Evolutionary conservation across 1,284 basidiomycete genomes (phyloP), one percentile per base, ranked within the genome.

Genomic region (Sutorius eximius): DNA sequence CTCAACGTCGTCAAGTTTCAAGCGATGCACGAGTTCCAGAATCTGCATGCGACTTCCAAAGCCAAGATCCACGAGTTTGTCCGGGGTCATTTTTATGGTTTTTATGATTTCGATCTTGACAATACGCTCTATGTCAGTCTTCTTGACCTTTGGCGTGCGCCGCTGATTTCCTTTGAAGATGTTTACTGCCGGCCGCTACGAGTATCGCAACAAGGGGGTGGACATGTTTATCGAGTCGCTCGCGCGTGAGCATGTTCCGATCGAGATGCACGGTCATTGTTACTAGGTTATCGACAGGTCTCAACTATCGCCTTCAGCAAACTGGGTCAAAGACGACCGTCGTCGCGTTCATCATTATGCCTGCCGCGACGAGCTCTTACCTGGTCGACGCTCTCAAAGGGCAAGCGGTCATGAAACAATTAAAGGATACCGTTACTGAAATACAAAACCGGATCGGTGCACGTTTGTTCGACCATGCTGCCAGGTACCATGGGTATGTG

Each of bases 201-300:
- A 99, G 74, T 98, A 97, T 75, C 84, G 96, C 45, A 99, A 99
- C 81, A 99, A 99, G 80, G 96, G 96, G 63, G 94, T 98, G 42
- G 96, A 99, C 73, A 97, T 99, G 95, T 99, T 98, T 73, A 95
- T 99, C 67, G 96, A 99, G 76, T 85, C 91, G 29, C 84, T 99
- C 53, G 95, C 96, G 30, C 90, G 94, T 83, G 62, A 48, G 82
- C 71, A 27, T 30, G 40, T 24, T 29, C 37, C 18, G 13, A 24
- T 49, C 38, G 32, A 15, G 37, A 38, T 37, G 7, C 6, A 18
- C 47, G 34, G 30, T 40, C 52, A 24, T 51, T 32, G 45, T 40
- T 51, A 49, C 58, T 12, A 55, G 49, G 45, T 49, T 24, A 32
- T 44, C 12, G 52, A 29, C 59, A 84, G 82, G 83, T 48, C 81